phyloP scores from a whole-genome alignment of 2,329 filamentous ascomycete genomes.

The Stemphylium vesicarium region DNA sequence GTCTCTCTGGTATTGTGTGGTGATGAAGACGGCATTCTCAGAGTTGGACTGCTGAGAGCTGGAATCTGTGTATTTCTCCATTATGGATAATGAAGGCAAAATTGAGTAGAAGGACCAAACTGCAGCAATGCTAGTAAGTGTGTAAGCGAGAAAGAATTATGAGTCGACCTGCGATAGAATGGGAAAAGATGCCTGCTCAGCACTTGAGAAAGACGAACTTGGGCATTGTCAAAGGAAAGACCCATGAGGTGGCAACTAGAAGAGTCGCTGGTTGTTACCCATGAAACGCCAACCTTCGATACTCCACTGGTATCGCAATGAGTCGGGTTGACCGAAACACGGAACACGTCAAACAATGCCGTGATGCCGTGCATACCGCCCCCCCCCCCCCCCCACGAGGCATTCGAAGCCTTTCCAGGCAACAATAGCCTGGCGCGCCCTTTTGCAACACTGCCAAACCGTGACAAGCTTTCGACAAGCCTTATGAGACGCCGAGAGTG shows the following conservation, averaged over 20 bases:
- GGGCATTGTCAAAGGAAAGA: neutral
- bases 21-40: slow-evolving; percentile 40
- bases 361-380: neutral
- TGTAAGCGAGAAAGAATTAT: neutral
- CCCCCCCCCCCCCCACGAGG: slow-evolving; percentile 1
- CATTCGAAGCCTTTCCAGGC: slow-evolving; percentile 22
- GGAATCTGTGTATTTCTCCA: slow-evolving; percentile 38
- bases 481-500: slow-evolving; percentile 26
- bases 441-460: slow-evolving; percentile 21
- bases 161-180: slow-evolving; percentile 31
- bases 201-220: slow-evolving; percentile 2
- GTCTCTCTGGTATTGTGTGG: slow-evolving; percentile 30
- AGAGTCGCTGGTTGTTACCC: neutral
- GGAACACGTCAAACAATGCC: slow-evolving; percentile 11
- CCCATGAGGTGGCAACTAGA: neutral
- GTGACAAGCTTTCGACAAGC: slow-evolving; percentile 38
- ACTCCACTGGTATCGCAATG: neutral
- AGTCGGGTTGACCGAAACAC: slow-evolving; percentile 12
- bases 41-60: slow-evolving; percentile 26
- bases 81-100: slow-evolving; percentile 7
- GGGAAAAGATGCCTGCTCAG: slow-evolving; percentile 19
- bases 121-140: too few species aligned
- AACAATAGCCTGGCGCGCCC: slow-evolving; percentile 25
- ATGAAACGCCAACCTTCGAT: neutral
- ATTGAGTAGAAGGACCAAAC: neutral